Conservation (phyloP, 163 green algal species). For the Coccomyxa subellipsoidea region DNA sequence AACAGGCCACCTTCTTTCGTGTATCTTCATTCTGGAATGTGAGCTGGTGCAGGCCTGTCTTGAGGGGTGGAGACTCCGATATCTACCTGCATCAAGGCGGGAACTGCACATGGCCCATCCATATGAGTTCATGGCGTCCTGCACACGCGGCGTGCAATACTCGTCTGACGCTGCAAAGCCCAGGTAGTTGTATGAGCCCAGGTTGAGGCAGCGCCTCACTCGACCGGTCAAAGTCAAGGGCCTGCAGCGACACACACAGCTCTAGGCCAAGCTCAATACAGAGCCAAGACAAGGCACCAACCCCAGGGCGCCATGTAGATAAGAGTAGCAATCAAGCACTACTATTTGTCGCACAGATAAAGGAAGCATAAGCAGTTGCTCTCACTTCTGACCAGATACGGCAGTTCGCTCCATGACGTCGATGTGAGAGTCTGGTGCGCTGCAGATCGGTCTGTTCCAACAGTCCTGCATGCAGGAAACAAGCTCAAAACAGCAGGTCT, state of each 20-base stretch:
- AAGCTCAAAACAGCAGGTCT: background rate
- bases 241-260: constrained; percentile 14
- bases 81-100: constrained; percentile 53
- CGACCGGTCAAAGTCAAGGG: constrained; percentile 51
- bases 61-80: background rate
- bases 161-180: constrained; percentile 92
- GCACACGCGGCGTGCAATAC: constrained; percentile 91
- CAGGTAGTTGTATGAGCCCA: constrained; percentile 99
- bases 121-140: constrained; percentile 61
- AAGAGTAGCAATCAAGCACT: background rate
- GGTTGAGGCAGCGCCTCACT: constrained; percentile 82
- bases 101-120: constrained; percentile 66
- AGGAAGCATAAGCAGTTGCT: background rate
- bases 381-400: constrained; percentile 42
- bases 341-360: background rate
- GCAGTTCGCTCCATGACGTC: constrained; percentile 77
- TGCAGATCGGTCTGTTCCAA: constrained; percentile 82
- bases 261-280: no score
- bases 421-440: constrained; percentile 76
- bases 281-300: no score
- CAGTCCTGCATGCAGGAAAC: constrained; percentile 45
- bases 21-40: no score
- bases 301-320: no score
- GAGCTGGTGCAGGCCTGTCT: no score
- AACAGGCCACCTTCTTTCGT: no score